Evolutionary conservation across 2,329 filamentous ascomycete species (phyloP), one percentile per base, ranked within the genome.

Genomic region (Phaeomoniella chlamydospora): DNA sequence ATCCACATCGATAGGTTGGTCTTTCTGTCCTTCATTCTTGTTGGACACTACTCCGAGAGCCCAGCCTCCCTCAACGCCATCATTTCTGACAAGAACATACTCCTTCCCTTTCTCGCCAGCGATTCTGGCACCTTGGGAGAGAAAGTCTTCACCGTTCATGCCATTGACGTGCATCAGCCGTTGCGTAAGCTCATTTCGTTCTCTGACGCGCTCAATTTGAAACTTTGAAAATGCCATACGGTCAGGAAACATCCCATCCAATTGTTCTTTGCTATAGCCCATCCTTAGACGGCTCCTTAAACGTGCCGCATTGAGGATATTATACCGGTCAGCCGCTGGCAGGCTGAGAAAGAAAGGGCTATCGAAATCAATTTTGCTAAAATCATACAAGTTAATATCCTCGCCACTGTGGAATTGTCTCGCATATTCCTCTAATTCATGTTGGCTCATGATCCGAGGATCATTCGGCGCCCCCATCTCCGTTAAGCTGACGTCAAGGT

Each of bases 321-420:
- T 96, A 64, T 98, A 98, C 34, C 88, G 75, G 61, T 98, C 90
- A 2, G 80, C 79, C 1, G 86, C 70, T 0, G 92, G 90, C 39
- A 98, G 59, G 53, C 85, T 94, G 54, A 81, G 74, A 61, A 98
- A 98, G 58, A 98, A 98, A 10, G 88, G 77, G 45, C 87, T 84
- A 45, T 96, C 82, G 49, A 96, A 98, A 53, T 98, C 90, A 48
- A 98, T 98, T 59, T 96, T 96, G 52, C 83, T 92, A 53, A 98
- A 98, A 58, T 96, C 88, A 57, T 96, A 96, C 4, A 87, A 59
- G 44, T 65, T 67, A 37, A 96, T 80, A 53, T 96, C 88, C 57
- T 96, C 86, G 37, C 90, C 90, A 41, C 75, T 76, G 49, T 94
- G 75, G 49, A 96, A 96, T 44, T 96, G 87, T 35, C 79, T 70